Percentiles rank a stretch among this genome's conserved stretches.
These are phyloP conservation scores for Postia placenta DNA, from an alignment of 768 basidiomycete species.

Conservation along the genomic window DNA sequence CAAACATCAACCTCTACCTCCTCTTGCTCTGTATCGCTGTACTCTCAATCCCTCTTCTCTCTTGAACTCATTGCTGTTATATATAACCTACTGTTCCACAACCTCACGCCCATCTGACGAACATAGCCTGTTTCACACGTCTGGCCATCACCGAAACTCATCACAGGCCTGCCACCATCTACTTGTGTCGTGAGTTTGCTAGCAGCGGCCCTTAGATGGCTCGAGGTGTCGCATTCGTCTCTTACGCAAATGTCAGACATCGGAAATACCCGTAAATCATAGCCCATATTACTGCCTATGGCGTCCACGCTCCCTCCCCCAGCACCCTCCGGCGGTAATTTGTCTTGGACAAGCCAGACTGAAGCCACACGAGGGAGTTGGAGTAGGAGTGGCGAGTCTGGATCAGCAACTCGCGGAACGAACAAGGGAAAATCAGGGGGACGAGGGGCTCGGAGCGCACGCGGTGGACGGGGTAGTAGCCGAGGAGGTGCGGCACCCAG, in stretches of 20 bases:
- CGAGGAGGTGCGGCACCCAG: conserved; percentile 16
- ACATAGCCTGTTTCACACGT: neutral
- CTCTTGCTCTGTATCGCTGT: conserved; percentile 4
- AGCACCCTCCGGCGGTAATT: conserved; percentile 12
- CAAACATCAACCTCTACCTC: neutral
- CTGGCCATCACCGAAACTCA: neutral
- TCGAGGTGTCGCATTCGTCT: neutral
- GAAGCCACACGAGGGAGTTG: conserved; percentile 11
- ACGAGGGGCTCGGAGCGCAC: conserved; percentile 27
- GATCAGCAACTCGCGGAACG: conserved; percentile 18
- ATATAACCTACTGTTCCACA: too few species aligned
- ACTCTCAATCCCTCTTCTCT: neutral
- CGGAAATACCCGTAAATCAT: neutral
- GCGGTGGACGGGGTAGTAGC: conserved; percentile 24
- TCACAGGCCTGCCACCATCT: neutral
- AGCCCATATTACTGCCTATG: conserved; percentile 6
- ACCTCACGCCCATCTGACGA: too few species aligned
- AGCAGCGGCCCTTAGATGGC: too few species aligned
- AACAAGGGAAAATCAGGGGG: conserved; percentile 15
- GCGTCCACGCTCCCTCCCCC: conserved; percentile 18
- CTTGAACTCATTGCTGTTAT: too few species aligned
- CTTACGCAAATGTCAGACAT: conserved; percentile 4
- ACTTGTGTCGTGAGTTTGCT: too few species aligned
- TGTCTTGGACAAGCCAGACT: conserved; percentile 13
- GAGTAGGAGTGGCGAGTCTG: conserved; percentile 19